Base-by-base conservation (phyloP, 1,284 basidiomycete genomes). In the Inonotus obliquus region DNA sequence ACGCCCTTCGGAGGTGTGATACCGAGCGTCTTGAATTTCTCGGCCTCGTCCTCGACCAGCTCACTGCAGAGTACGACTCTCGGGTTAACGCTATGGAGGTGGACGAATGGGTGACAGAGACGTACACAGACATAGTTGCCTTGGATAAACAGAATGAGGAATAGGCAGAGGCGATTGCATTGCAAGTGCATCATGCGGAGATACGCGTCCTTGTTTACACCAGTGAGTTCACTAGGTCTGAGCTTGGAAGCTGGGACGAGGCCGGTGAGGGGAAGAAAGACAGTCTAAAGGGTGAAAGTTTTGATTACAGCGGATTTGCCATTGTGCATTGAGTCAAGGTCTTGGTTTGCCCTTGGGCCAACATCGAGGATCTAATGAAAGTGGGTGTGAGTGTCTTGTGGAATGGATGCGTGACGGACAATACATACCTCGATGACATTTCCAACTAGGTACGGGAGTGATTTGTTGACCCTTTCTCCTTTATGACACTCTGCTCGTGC, bases 381-480 rank as follows among this genome's bases (percentile, higher is more conserved):
- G 38, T 67, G 51, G 32, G 9, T 4, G 65, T 60, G 60, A 61
- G 39, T 53, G 49, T 57, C n/a, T 23, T 32, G 45, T 5, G 32
- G 47, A 45, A 59, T 52, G 25, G n/a, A 44, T 23, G 35, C 23
- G 48, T 41, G 52, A 51, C 25, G 5, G 45, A 14, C 53, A 19
- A 32, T 27, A 74, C 80, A 63, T 67, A 94, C 94, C 83, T 97
- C 95, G 32, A 98, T 93, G 23, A 99, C 94, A 70, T 99, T 98
- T 27, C 92, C 95, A 51, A 99, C 97, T 58, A 99, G 86, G 77
- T 98, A 99, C 1, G 97, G 96, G 48, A 99, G 79, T 21, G 98
- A 94, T 76, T 99, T 99, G 79, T 99, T 99, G 84, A 99, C 96
- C 76, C 98, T 98, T 96, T 97, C 81, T 98, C 96, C 72, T 92